Base-by-base conservation (phyloP, 2,329 filamentous ascomycete genomes). In the Microdochium trichocladiopsis region DNA sequence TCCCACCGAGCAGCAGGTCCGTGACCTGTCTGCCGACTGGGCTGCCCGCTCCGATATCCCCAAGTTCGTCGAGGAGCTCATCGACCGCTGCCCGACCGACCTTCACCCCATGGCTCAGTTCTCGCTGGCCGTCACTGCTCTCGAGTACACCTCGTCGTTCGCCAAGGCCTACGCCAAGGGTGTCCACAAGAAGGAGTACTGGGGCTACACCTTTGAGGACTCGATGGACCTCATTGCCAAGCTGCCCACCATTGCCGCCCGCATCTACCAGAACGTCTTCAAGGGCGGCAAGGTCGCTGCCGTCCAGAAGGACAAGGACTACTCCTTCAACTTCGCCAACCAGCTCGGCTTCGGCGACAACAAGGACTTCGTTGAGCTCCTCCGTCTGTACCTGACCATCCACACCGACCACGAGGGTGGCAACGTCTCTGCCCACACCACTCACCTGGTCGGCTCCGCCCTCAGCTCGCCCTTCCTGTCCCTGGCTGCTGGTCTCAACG, bases 191-290 rank as follows among this genome's bases (percentile, higher is more conserved):
- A 90, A 92, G 76, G 91, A 97, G 66, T 99, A 99, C 89, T 99
- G 94, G 94, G 85, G 87, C 75, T 92, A 97, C 83, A 96, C 92
- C 65, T 99, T 95, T 68, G 94, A 99, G 84, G 94, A 99, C 79
- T 94, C 92, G 57, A 97, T 99, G 93, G 93, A 99, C 78, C 82
- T 99, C 72, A 99, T 99, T 72, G 94, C 94, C 70, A 97, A 97
- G 87, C 89, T 99, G 65, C 94, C 94, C 71, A 96, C 90, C 72
- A 96, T 99, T 67, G 94, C 94, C 60, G 81, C 94, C 59, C 90
- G 91, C 79, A 99, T 99, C 83, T 99, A 99, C 87, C 94, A 95
- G 81, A 99, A 99, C 75, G 87, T 97, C 73, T 99, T 95, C 90
- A 96, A 97, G 86, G 94, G 95, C 69, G 94, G 94, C 78, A 97